Evolutionary conservation across 306 rosid genomes (phyloP).

Genomic region (Crotalaria pallida): DNA sequence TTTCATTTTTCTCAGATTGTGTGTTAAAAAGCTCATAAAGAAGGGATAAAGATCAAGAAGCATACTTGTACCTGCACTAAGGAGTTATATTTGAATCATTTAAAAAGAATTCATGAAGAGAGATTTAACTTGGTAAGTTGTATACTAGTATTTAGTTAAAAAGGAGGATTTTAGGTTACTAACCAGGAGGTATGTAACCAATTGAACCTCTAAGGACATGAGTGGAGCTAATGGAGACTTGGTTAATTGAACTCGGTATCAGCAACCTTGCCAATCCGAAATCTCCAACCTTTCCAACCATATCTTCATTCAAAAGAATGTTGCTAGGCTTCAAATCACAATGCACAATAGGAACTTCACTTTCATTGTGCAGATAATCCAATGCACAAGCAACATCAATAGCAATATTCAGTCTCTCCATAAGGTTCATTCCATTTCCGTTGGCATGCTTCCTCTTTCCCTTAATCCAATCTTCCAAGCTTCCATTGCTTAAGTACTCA

Average conservation of each 20-base stretch:
- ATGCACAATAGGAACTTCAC: constrained; percentile 43
- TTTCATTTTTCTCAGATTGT: neutral
- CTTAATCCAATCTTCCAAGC: constrained; percentile 71
- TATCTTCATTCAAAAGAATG: neutral
- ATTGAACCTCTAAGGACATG: constrained; percentile 48
- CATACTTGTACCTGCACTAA: neutral
- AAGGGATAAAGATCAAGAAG: neutral
- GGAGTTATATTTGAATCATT: neutral
- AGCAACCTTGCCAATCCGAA: constrained; percentile 48
- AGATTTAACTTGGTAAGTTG: neutral
- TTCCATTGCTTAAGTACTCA: constrained; percentile 59
- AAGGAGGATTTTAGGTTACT: neutral
- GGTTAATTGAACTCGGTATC: constrained; percentile 21
- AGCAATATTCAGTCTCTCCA: constrained; percentile 58
- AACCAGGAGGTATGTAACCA: constrained; percentile 66
- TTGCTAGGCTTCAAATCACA: constrained; percentile 51
- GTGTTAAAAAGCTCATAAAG: neutral
- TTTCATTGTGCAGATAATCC: constrained; percentile 50
- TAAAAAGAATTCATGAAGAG: neutral
- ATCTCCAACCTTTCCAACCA: constrained; percentile 38
- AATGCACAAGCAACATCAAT: constrained; percentile 60
- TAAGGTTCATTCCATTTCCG: constrained; percentile 39
- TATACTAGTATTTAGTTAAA: neutral
- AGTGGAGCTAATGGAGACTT: constrained; percentile 30
- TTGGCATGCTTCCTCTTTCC: constrained; percentile 40